Evolutionary conservation across 768 basidiomycete species (phyloP).

Genomic region (Calocybe indica): DNA sequence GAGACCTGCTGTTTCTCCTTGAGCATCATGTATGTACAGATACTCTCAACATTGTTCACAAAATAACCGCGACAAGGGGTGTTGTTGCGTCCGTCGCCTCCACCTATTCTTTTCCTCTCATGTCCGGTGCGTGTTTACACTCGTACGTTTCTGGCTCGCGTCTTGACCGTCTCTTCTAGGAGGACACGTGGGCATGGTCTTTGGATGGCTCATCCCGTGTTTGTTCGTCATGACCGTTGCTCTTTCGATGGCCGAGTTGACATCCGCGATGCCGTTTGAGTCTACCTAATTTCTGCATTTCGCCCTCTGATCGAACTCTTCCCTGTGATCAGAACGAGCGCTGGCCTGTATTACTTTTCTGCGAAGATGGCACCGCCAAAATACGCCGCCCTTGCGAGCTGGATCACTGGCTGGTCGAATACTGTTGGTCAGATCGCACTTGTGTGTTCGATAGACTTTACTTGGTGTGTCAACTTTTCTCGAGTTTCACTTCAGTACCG

Average conservation of each 20-base stretch:
- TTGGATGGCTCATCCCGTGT: slow-evolving; percentile 70
- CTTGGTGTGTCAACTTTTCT: slow-evolving; percentile 20
- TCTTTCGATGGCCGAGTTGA: slow-evolving; percentile 66
- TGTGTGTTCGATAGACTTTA: slow-evolving; percentile 72
- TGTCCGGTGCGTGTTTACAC: slow-evolving; percentile 38
- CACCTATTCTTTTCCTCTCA: slow-evolving; percentile 57
- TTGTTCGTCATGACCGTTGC: slow-evolving; percentile 65
- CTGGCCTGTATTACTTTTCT: slow-evolving; percentile 75
- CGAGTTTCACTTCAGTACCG: too few relatives aligned
- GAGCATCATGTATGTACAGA: slow-evolving; percentile 39
- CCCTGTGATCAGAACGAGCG: slow-evolving; percentile 50
- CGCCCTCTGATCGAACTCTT: not conserved
- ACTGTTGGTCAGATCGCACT: slow-evolving; percentile 61
- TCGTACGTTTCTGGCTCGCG: not conserved
- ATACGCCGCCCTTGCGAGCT: slow-evolving; percentile 57
- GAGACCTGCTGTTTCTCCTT: slow-evolving; percentile 65
- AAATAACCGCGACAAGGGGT: slow-evolving; percentile 27
- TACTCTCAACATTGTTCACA: too few relatives aligned
- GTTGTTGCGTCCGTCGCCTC: slow-evolving; percentile 61
- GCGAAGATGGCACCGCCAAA: slow-evolving; percentile 63
- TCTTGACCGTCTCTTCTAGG: slow-evolving; percentile 28
- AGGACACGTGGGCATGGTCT: slow-evolving; percentile 74
- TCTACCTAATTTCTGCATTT: not conserved
- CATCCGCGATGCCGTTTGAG: slow-evolving; percentile 72
- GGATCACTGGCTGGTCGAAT: slow-evolving; percentile 55